Conservation (phyloP, 1,284 basidiomycete genomes). For the Cryptococcus sp. region DNA sequence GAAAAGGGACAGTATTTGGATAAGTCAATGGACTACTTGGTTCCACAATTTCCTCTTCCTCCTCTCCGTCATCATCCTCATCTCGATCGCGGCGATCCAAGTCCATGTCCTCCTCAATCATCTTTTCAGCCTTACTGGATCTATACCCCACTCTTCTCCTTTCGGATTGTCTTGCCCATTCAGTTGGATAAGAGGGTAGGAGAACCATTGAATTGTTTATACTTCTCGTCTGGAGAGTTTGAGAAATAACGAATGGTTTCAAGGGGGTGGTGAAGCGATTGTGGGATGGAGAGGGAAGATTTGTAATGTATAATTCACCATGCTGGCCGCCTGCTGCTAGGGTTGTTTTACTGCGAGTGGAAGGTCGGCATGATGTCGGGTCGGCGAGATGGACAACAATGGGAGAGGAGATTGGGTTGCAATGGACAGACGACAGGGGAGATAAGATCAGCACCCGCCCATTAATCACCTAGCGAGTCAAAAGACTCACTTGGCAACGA, state of each 20-base stretch:
- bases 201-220: slow-evolving; percentile 49
- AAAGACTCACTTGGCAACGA: slow-evolving; percentile 38
- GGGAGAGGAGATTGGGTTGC: too few relatives aligned
- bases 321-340: slow-evolving; percentile 47
- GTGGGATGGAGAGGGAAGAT: slow-evolving; percentile 16
- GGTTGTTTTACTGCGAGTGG: slow-evolving; percentile 25
- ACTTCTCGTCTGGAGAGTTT: slow-evolving; percentile 27
- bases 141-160: slow-evolving; percentile 30
- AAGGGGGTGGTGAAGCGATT: slow-evolving; percentile 5
- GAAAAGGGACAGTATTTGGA: slow-evolving; percentile 44
- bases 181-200: slow-evolving; percentile 35
- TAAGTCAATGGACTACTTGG: slow-evolving; percentile 26
- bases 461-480: background rate
- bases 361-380: too few relatives aligned
- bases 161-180: slow-evolving; percentile 22
- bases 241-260: slow-evolving; percentile 23
- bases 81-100: slow-evolving; percentile 8
- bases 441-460: background rate
- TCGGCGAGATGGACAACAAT: too few relatives aligned
- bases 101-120: slow-evolving; percentile 8
- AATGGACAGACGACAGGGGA: background rate
- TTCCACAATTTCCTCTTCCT: slow-evolving; percentile 7
- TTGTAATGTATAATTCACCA: slow-evolving; percentile 42
- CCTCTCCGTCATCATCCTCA: slow-evolving; percentile 15
- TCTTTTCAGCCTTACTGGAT: slow-evolving; percentile 39